Evolutionary conservation across 768 basidiomycete species (phyloP), one percentile per base, ranked within the genome.

Genomic region (Boletus bicolor): DNA sequence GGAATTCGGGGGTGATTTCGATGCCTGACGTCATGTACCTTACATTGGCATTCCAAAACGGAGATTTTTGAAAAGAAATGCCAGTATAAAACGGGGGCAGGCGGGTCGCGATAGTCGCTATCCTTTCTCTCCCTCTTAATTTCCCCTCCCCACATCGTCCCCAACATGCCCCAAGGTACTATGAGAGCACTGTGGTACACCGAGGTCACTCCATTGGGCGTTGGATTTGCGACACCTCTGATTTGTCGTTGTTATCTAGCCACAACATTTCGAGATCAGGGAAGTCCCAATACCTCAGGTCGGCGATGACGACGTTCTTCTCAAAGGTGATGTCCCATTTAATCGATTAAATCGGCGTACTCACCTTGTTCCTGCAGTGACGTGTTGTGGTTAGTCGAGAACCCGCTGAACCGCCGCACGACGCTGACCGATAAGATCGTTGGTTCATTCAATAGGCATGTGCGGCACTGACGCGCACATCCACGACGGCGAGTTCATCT

Each of bases 101-200:
- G 34, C 41, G 21, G 50, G 37, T 57, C 9, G 46, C 47, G 32
- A 60, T 28, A 42, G 34, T 32, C 37, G 28, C 8, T 21, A 36
- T 35, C 47, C 8, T 15, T 41, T 44, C 51, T 54, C 56, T 56
- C 57, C 46, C 56, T 34, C 44, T 56, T 26, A 8, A 34, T 45
- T 34, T 41, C 21, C 11, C 3, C 39, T 8, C 36, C n/a, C 39
- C 42, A 30, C 53, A 37, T 49, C 39, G 3, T 32, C 42, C 11
- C 46, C 58, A 62, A 44, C 65, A 84, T 84, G 82, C 75, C 79
- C 49, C 67, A 82, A 68, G 82, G 79, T 72, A 82, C 76, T 26
- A 91, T 91, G 89, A 81, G 82, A 71, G 89, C 89, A 17, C 73
- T 89, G 61, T 89, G 81, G 75, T 91, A 89, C 74, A 79, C 79